A percentile compares a stretch with the other conserved stretches of the same genome.
Conservation (phyloP, 352 stramenopile genomes). For the Phytopythium cucurbitacearum region DNA sequence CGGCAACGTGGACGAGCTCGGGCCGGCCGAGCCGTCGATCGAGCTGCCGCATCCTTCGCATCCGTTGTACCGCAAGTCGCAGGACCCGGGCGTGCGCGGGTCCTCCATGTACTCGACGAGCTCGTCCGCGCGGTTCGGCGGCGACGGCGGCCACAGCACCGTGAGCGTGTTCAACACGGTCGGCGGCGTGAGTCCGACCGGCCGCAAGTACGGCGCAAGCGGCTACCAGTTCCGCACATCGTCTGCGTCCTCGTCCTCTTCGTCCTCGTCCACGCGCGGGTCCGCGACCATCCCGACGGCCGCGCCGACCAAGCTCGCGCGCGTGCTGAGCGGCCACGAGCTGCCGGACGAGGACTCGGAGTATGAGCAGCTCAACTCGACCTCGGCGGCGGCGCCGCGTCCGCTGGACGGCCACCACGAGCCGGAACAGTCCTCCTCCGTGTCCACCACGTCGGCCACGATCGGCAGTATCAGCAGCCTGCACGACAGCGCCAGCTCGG, state of each 20-base stretch:
- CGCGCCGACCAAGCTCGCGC: conserved; percentile 9
- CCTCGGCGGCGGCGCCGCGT: conserved; percentile 11
- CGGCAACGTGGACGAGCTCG: conserved; percentile 16
- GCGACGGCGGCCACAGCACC: conserved; percentile 14
- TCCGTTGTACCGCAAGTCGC: conserved; percentile 3
- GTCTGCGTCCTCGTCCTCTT: background rate
- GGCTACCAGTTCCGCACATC: conserved; percentile 33
- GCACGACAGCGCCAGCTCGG: conserved; percentile 8
- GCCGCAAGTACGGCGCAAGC: conserved; percentile 24
- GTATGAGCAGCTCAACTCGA: conserved; percentile 27
- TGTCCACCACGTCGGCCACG: background rate
- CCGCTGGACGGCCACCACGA: background rate
- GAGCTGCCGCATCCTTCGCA: conserved; percentile 17
- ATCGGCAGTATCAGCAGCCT: conserved; percentile 5
- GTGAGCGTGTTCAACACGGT: conserved; percentile 37
- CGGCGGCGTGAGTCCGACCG: conserved; percentile 31
- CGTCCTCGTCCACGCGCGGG: conserved; percentile 1
- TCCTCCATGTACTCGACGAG: conserved; percentile 24
- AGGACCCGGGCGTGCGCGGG: conserved; percentile 23
- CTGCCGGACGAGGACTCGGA: conserved; percentile 30
- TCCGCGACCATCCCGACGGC: conserved; percentile 4
- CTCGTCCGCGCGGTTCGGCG: conserved; percentile 3
- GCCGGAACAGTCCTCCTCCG: background rate
- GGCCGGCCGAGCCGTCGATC: conserved; percentile 37
- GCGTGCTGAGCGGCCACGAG: conserved; percentile 16